Evolutionary conservation across 805 yeast species (phyloP).

Genomic region (Schwanniomyces yamadae): DNA sequence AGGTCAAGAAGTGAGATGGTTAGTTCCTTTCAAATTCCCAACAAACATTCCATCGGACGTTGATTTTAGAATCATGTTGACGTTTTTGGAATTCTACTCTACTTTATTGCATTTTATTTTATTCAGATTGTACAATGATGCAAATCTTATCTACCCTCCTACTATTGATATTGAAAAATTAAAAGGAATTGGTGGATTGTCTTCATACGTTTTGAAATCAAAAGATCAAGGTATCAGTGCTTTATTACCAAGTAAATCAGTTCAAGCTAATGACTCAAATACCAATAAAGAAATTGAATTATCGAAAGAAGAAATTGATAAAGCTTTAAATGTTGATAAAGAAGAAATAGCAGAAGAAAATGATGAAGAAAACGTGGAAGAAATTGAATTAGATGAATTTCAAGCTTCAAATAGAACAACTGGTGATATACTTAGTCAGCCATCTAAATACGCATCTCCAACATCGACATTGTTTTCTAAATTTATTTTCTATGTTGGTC

Average conservation of each 20-base stretch:
- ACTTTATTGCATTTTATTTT: constrained; percentile 86
- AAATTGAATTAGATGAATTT: constrained; percentile 63
- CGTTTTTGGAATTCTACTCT: constrained; percentile 93
- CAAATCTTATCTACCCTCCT: constrained; percentile 89
- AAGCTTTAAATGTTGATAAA: constrained; percentile 52
- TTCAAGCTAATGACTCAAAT: constrained; percentile 18
- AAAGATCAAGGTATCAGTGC: constrained; percentile 34
- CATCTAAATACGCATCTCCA: constrained; percentile 49
- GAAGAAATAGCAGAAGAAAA: constrained; percentile 14
- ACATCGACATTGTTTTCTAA: constrained; percentile 66
- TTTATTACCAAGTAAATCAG: constrained; percentile 34
- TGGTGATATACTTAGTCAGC: constrained; percentile 77
- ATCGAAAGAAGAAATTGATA: constrained; percentile 40
- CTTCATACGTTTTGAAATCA: constrained; percentile 74
- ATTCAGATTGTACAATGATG: constrained; percentile 80
- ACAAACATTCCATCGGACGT: constrained; percentile 91
- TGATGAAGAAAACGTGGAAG: constrained; percentile 19
- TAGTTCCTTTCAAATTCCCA: constrained; percentile 95
- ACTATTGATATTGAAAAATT: constrained; percentile 66
- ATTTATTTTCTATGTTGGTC: constrained; percentile 82
- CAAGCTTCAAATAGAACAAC: constrained; percentile 58
- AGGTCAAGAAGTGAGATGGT: constrained; percentile 95
- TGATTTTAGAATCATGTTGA: constrained; percentile 95
- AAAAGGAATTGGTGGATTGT: constrained; percentile 87
- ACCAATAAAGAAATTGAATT: constrained; percentile 35